Evolutionary conservation across 1,284 basidiomycete genomes (phyloP), one percentile per base, ranked within the genome.

Genomic region (Coriolopsis trogii): DNA sequence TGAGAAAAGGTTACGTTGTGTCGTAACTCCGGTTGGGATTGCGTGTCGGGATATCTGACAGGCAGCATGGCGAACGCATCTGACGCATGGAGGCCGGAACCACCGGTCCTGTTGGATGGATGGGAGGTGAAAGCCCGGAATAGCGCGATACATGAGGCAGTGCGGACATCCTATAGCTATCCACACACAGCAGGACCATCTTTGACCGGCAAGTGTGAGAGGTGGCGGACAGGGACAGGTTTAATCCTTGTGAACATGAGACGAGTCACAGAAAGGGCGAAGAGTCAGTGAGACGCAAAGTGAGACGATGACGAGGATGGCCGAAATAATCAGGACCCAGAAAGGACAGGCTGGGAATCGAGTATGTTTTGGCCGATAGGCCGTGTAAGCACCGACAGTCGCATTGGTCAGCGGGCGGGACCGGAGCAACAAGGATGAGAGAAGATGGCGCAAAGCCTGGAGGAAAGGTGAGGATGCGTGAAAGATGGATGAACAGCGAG

Each of bases 391-490:
- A 49, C 31, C 30, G 34, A 25, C n/a, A n/a, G 45, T 18, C 36
- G 20, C 40, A 58, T 58, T 58, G 52, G 52, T 58, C 41, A 58
- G 56, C 56, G 46, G 37, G 28, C 55, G 45, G 51, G 40, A 26
- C 48, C 45, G 51, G 25, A 20, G 18, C 20, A 39, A 40, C 45
- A 33, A 40, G 41, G n/a, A 23, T 23, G 26, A 15, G 41, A 38
- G 33, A 21, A n/a, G 43, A 49, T 46, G 48, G 37, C 31, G 29
- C 31, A 16, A 28, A 24, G n/a, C 16, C 28, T 34, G n/a, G 13
- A n/a, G 25, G 13, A 20, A n/a, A n/a, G n/a, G n/a, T n/a, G n/a
- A n/a, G n/a, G n/a, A n/a, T n/a, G n/a, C n/a, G n/a, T n/a, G n/a
- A n/a, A n/a, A n/a, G n/a, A 5, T 36, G 30, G 33, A 31, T 33